A percentile compares a stretch with the other conserved stretches of the same genome.
Conservation (phyloP, 176 grass and related monocot species). For the Tillandsia fasciculata region DNA sequence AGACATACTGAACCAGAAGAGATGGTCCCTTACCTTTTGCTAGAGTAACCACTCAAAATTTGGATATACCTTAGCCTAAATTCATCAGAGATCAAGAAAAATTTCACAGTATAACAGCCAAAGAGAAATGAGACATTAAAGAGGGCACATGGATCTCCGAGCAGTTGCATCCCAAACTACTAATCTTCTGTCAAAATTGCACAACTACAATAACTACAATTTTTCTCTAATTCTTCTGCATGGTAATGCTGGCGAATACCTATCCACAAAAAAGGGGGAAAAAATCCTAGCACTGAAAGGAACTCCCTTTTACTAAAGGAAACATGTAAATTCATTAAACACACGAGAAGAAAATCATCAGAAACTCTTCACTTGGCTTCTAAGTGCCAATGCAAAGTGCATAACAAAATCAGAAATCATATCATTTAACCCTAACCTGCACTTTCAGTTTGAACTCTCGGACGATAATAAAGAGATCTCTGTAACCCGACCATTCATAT, state of each 20-base stretch:
- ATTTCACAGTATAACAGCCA: too few relatives aligned
- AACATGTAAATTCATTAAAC: background rate
- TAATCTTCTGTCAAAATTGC: background rate
- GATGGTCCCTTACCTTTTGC: too few relatives aligned
- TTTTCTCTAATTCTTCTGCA: background rate
- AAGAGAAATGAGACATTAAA: too few relatives aligned
- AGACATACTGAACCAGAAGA: too few relatives aligned
- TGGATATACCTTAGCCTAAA: too few relatives aligned
- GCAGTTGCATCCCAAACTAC: background rate
- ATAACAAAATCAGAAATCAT: slow-evolving; percentile 1
- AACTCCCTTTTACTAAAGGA: background rate
- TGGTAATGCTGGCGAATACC: background rate
- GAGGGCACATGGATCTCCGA: too few relatives aligned
- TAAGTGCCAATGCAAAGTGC: background rate
- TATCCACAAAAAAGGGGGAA: too few relatives aligned
- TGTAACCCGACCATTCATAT: slow-evolving; percentile 92
- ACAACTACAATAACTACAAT: background rate
- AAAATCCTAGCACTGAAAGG: background rate
- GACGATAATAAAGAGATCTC: slow-evolving; percentile 88
- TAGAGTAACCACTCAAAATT: too few relatives aligned
- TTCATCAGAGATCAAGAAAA: too few relatives aligned
- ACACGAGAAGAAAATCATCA: background rate
- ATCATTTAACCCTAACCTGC: slow-evolving; percentile 43
- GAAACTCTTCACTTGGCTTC: slow-evolving; percentile 1
- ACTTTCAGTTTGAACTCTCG: slow-evolving; percentile 84